Conservation (phyloP, 2,329 filamentous ascomycete species). For the Corinectria fuckeliana region DNA sequence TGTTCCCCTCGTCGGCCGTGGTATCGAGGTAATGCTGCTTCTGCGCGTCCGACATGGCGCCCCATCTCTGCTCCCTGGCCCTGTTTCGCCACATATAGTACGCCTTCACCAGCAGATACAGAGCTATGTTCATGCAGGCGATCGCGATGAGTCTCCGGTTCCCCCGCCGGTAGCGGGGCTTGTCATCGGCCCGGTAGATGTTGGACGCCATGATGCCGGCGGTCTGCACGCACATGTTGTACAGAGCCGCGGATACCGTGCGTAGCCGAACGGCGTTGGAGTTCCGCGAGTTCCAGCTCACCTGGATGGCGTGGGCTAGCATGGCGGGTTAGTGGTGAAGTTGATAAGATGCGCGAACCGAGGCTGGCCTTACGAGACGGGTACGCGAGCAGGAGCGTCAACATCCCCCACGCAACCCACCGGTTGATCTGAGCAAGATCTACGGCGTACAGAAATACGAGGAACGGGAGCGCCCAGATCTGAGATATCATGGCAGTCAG, state of each 20-base stretch:
- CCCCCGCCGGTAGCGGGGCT: constrained; percentile 50
- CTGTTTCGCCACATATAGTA: constrained; percentile 50
- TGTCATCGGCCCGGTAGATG: constrained; percentile 56
- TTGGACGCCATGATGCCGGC: constrained; percentile 53
- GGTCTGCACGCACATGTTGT: constrained; percentile 53
- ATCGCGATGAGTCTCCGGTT: constrained; percentile 46
- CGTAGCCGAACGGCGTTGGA: constrained; percentile 66
- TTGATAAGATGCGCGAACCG: not conserved
- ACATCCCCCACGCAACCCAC: constrained; percentile 41
- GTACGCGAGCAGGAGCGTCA: constrained; percentile 43
- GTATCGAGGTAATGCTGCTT: constrained; percentile 14
- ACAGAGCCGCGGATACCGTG: constrained; percentile 64
- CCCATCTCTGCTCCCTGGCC: constrained; percentile 16
- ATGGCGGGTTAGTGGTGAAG: not conserved
- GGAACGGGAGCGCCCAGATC: constrained; percentile 43
- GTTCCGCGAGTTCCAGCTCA: constrained; percentile 60
- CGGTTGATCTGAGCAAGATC: constrained; percentile 37
- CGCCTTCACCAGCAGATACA: constrained; percentile 50
- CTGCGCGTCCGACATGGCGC: constrained; percentile 14
- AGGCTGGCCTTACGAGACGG: constrained; percentile 38
- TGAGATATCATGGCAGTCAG: constrained; percentile 41
- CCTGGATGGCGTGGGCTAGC: constrained; percentile 53
- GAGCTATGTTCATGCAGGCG: constrained; percentile 31
- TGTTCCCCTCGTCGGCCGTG: constrained; percentile 21
- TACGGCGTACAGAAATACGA: constrained; percentile 41